phyloP scores from a whole-genome alignment of 768 basidiomycete species.

The Imleria badia region DNA sequence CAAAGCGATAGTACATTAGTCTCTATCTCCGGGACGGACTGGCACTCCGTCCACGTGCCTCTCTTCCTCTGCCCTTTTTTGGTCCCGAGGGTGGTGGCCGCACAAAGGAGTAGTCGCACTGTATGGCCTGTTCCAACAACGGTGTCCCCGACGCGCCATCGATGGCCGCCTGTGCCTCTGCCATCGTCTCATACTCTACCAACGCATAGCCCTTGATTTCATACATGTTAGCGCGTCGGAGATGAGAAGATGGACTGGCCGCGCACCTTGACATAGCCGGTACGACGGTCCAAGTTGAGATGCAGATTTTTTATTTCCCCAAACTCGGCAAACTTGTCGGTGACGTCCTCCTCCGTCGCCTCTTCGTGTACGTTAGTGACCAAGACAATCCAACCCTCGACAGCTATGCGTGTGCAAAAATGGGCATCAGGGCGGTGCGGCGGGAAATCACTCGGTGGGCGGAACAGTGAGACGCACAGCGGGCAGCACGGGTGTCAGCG shows the following conservation, averaged over 20 bases:
- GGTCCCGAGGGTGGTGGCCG: conserved; percentile 81
- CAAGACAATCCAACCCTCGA: conserved; percentile 98
- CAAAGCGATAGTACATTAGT: conserved; percentile 5
- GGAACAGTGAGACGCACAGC: conserved; percentile 56
- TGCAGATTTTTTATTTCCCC: conserved; percentile 98
- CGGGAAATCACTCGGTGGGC: conserved; percentile 1
- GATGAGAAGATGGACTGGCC: not conserved
- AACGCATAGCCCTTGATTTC: conserved; percentile 85
- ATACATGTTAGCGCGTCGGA: not conserved
- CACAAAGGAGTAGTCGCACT: conserved; percentile 93
- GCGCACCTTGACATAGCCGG: conserved; percentile 95
- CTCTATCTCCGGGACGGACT: conserved; percentile 66
- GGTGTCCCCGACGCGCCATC: conserved; percentile 82
- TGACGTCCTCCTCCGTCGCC: conserved; percentile 95
- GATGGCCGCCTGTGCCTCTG: conserved; percentile 92
- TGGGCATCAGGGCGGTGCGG: conserved; percentile 7
- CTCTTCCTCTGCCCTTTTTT: conserved; percentile 70
- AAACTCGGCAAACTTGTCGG: conserved; percentile 94
- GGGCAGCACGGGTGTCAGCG: conserved; percentile 76
- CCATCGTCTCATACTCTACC: conserved; percentile 95
- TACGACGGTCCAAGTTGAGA: conserved; percentile 93
- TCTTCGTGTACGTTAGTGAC: conserved; percentile 98
- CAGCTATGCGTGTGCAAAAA: conserved; percentile 54
- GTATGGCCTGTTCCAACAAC: conserved; percentile 81
- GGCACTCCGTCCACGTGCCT: conserved; percentile 68